Conservation (phyloP, 2,329 filamentous ascomycete species). For the Sclerotiophoma versabilis region DNA sequence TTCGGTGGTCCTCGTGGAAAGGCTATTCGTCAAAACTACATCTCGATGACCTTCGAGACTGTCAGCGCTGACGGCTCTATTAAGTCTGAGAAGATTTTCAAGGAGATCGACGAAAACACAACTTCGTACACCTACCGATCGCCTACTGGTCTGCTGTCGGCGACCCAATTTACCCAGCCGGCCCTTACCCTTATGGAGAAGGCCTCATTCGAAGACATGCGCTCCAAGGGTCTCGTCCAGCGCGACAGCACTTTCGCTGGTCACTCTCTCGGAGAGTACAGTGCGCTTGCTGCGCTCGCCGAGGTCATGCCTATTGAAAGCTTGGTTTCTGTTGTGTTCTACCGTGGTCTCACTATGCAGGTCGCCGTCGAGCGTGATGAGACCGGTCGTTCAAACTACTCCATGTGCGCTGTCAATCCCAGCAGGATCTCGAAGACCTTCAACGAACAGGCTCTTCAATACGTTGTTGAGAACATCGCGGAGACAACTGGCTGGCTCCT, state of each 20-base stretch:
- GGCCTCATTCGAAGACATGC: constrained; percentile 99
- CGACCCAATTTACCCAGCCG: constrained; percentile 98
- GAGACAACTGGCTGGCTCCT: constrained; percentile 94
- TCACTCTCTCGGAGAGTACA: constrained; percentile 98
- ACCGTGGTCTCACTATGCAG: constrained; percentile 98
- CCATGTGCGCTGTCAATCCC: constrained; percentile 98
- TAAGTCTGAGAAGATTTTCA: constrained; percentile 99
- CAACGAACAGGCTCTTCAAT: constrained; percentile 96
- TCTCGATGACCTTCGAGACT: constrained; percentile 99
- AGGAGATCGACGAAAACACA: constrained; percentile 91
- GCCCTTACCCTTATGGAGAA: constrained; percentile 99
- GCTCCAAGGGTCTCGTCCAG: constrained; percentile 92
- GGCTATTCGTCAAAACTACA: constrained; percentile 98
- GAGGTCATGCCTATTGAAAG: constrained; percentile 99
- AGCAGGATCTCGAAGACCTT: constrained; percentile 98
- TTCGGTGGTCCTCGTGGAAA: constrained; percentile 97
- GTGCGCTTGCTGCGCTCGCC: constrained; percentile 90
- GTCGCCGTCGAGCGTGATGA: constrained; percentile 97
- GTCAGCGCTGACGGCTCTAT: constrained; percentile 88
- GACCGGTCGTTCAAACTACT: constrained; percentile 93
- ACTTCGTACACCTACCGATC: constrained; percentile 97
- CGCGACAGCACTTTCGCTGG: constrained; percentile 97
- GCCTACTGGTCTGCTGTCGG: constrained; percentile 90
- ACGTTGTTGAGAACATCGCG: constrained; percentile 93
- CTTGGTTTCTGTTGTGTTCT: constrained; percentile 97